These are phyloP conservation scores for Alternaria sp. DNA, from an alignment of 2,329 filamentous ascomycete genomes.

Conservation along the genomic window DNA sequence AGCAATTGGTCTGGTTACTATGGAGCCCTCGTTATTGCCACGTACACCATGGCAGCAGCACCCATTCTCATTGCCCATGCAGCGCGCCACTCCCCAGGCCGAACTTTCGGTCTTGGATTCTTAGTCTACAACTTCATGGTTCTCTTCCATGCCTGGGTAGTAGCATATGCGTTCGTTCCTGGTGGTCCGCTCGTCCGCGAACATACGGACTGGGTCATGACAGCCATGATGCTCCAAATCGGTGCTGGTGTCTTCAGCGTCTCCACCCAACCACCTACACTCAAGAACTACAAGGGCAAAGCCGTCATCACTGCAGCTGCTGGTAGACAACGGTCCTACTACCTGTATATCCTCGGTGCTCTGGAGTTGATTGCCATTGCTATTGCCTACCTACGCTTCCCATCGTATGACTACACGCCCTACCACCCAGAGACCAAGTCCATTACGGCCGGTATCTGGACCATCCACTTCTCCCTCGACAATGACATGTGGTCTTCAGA, in stretches of 20 bases:
- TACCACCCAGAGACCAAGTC: conserved; percentile 89
- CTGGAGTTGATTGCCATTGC: conserved; percentile 83
- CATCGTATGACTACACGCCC: conserved; percentile 87
- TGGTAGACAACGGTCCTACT: conserved; percentile 69
- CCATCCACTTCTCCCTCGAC: conserved; percentile 95
- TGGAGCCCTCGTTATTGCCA: conserved; percentile 76
- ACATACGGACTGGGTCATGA: conserved; percentile 96
- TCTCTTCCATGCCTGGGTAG: conserved; percentile 98
- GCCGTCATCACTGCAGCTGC: conserved; percentile 58
- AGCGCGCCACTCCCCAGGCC: conserved; percentile 76
- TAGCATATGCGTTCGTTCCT: conserved; percentile 97
- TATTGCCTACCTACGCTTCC: conserved; percentile 88
- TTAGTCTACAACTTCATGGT: conserved; percentile 92
- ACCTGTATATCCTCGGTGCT: conserved; percentile 73
- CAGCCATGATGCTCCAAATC: conserved; percentile 81
- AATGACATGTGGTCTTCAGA: conserved; percentile 99
- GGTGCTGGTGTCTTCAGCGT: conserved; percentile 83
- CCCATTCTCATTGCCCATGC: conserved; percentile 79
- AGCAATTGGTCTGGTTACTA: conserved; percentile 90
- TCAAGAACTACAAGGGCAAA: conserved; percentile 55
- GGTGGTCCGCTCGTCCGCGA: conserved; percentile 92
- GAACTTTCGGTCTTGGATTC: conserved; percentile 88
- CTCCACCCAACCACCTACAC: conserved; percentile 60
- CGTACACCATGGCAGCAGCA: conserved; percentile 83
- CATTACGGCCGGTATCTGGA: conserved; percentile 97